Conservation (phyloP, 139 green algal species). For the Chloropicon primus region DNA sequence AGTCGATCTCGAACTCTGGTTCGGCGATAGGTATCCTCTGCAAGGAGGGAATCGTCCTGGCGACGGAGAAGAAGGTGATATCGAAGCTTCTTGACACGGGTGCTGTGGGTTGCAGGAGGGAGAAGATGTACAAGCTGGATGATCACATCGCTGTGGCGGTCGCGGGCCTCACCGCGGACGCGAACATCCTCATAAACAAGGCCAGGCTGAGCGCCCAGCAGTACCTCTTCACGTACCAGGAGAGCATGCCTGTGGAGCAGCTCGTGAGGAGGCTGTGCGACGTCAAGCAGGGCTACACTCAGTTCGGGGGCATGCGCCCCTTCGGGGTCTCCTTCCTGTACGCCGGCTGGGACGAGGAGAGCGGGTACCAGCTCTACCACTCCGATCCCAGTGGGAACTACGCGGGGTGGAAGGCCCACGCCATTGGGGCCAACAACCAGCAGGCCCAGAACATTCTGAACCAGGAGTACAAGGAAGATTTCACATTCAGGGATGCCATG, state of each 20-base stretch:
- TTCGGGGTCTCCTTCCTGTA: conserved; percentile 98
- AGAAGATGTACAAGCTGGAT: conserved; percentile 99
- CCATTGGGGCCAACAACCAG: conserved; percentile 80
- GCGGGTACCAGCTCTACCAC: conserved; percentile 95
- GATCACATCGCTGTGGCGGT: conserved; percentile 90
- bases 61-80: conserved; percentile 95
- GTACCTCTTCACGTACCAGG: conserved; percentile 80
- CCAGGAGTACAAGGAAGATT: conserved; percentile 76
- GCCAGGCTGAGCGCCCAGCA: conserved; percentile 58
- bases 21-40: conserved; percentile 79
- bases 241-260: conserved; percentile 95
- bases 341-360: conserved; percentile 87
- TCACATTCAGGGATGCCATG: conserved; percentile 52
- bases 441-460: conserved; percentile 79
- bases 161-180: conserved; percentile 91
- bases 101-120: conserved; percentile 70
- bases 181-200: conserved; percentile 96
- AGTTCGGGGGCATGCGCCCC: conserved; percentile 90
- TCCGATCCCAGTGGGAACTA: conserved; percentile 94
- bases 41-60: conserved; percentile 84
- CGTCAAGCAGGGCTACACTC: conserved; percentile 95
- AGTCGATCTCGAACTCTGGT: conserved; percentile 95
- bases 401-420: conserved; percentile 89
- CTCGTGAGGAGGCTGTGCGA: conserved; percentile 88
- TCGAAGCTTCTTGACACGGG: conserved; percentile 89